These are phyloP conservation scores for Platanthera zijinensis DNA, from an alignment of 106 monocot species.

Conservation along the genomic window DNA sequence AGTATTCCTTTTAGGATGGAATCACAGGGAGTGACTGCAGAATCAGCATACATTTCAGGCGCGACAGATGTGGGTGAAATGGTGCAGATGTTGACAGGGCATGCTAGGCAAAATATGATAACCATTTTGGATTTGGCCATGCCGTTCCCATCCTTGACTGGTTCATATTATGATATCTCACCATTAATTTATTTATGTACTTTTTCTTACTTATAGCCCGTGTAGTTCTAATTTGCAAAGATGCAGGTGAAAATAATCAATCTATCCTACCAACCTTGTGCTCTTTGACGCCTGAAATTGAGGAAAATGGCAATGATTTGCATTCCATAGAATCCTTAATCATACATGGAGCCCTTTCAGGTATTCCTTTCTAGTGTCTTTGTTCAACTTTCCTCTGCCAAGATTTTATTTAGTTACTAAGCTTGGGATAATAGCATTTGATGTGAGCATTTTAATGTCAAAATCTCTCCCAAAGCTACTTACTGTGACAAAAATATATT, in stretches of 20 bases:
- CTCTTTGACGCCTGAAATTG: conserved; percentile 67
- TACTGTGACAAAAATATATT: background rate
- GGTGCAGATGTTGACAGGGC: conserved; percentile 50
- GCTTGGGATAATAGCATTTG: background rate
- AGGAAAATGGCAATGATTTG: conserved; percentile 48
- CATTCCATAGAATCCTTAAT: conserved; percentile 55
- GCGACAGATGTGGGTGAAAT: conserved; percentile 46
- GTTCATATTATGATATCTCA: conserved; percentile 24
- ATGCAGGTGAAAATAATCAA: conserved; percentile 26
- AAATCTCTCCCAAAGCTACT: background rate
- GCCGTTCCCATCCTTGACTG: conserved; percentile 66
- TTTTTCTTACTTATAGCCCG: background rate
- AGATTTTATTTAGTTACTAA: background rate
- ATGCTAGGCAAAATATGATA: conserved; percentile 70
- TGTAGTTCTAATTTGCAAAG: conserved; percentile 5
- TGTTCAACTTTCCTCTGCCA: background rate
- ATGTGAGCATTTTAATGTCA: background rate
- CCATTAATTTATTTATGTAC: background rate
- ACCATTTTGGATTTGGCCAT: conserved; percentile 63
- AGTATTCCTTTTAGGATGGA: conserved; percentile 74
- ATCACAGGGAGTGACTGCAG: conserved; percentile 28
- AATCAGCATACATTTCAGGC: conserved; percentile 33
- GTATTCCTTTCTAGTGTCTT: conserved; percentile 16
- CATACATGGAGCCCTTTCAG: conserved; percentile 63
- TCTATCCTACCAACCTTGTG: conserved; percentile 40